phyloP scores from a whole-genome alignment of 345 rosid species.

The Corymbia maculata region DNA sequence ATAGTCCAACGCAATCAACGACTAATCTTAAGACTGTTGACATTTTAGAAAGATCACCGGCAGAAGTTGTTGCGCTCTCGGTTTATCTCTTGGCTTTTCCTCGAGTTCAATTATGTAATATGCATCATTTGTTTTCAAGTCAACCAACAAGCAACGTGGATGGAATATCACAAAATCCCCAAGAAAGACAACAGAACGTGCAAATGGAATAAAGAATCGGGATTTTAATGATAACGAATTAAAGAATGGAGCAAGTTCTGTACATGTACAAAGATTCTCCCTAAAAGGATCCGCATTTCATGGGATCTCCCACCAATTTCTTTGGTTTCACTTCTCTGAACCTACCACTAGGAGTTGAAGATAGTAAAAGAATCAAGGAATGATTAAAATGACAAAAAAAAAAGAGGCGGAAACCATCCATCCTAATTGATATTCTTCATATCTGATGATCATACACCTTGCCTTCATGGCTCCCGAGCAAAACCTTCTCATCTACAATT shows the following conservation, averaged over 20 bases:
- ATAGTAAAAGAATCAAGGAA: neutral
- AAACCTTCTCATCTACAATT: neutral
- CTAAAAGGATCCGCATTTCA: neutral
- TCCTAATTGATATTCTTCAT: neutral
- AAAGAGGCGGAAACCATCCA: neutral
- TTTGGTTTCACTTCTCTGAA: neutral
- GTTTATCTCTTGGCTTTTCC: neutral
- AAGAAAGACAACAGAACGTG: neutral
- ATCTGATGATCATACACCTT: neutral
- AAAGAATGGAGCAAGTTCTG: conserved; percentile 1
- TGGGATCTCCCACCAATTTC: neutral
- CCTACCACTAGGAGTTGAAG: neutral
- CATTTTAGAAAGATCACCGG: neutral
- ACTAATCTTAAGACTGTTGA: neutral
- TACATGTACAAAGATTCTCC: neutral
- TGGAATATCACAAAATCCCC: neutral
- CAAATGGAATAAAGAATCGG: neutral
- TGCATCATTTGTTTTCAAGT: neutral
- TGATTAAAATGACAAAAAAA: neutral
- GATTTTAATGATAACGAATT: neutral
- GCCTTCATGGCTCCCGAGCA: neutral
- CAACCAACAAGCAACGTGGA: neutral
- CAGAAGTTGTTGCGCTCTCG: neutral
- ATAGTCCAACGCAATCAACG: neutral
- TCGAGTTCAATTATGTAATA: neutral